A percentile compares a stretch with the other conserved stretches of the same genome.
Conservation (phyloP, 768 basidiomycete genomes). For the Lentinus brumalis region DNA sequence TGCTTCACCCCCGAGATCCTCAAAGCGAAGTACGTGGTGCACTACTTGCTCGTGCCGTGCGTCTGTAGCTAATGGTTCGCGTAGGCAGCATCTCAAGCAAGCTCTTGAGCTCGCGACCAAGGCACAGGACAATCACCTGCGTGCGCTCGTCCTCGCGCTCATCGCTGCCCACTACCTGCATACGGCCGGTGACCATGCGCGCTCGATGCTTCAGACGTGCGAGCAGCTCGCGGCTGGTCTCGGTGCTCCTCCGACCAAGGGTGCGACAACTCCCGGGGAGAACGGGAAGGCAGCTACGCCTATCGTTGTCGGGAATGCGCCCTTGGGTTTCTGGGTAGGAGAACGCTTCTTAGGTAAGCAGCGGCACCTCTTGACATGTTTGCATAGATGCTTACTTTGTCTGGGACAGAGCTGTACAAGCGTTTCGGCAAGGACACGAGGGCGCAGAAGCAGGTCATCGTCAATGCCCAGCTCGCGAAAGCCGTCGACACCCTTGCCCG, state of each 20-base stretch:
- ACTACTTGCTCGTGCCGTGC: no score
- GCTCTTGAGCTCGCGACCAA: conserved; percentile 59
- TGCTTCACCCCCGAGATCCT: conserved; percentile 54
- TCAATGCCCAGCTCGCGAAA: conserved; percentile 39
- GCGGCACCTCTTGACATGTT: not conserved
- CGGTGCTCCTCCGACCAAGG: conserved; percentile 45
- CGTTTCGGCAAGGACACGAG: conserved; percentile 53
- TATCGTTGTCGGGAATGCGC: conserved; percentile 54
- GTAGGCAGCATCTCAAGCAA: conserved; percentile 58
- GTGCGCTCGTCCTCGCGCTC: conserved; percentile 68
- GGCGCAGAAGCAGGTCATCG: conserved; percentile 46
- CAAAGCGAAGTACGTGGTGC: conserved; percentile 54
- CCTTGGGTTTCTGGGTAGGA: conserved; percentile 71
- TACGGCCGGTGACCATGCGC: conserved; percentile 69
- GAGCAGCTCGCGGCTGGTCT: conserved; percentile 74
- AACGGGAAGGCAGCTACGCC: conserved; percentile 6
- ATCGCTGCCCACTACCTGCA: conserved; percentile 72
- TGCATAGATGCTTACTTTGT: not conserved
- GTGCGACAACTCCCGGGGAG: conserved; percentile 12
- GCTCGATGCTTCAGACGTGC: conserved; percentile 63
- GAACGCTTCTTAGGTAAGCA: conserved; percentile 65
- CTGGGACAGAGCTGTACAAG: conserved; percentile 53
- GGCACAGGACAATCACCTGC: conserved; percentile 71
- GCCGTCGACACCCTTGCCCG: conserved; percentile 22
- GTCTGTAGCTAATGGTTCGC: no score